Evolutionary conservation across 2,329 filamentous ascomycete species (phyloP).

Genomic region (Drechslerella stenobrocha): DNA sequence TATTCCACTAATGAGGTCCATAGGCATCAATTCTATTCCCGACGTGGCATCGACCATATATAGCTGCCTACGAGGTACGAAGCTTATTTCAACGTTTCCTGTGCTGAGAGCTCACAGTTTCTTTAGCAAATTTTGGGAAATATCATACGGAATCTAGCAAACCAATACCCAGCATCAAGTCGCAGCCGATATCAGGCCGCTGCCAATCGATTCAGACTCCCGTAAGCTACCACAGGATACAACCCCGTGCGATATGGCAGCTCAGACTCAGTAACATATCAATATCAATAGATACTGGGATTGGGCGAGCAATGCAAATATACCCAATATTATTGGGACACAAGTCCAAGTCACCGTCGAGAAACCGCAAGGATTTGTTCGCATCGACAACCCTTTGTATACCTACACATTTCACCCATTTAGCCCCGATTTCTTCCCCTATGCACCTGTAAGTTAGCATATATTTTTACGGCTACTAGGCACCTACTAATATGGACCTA

Average conservation of each 20-base stretch:
- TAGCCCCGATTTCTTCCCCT: constrained; percentile 23
- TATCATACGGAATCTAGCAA: constrained; percentile 31
- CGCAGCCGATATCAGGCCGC: constrained; percentile 33
- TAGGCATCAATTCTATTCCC: constrained; percentile 44
- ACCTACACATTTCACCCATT: constrained; percentile 39
- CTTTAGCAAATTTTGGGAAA: constrained; percentile 41
- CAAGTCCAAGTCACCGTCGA: constrained; percentile 20
- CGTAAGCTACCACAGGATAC: too few relatives aligned
- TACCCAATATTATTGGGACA: constrained; percentile 24
- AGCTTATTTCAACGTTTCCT: neutral
- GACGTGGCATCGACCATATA: constrained; percentile 43
- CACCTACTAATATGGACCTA: neutral
- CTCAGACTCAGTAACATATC: too few relatives aligned
- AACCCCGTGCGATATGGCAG: too few relatives aligned
- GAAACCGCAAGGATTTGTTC: constrained; percentile 42
- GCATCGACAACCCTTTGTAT: constrained; percentile 29
- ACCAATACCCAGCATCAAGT: constrained; percentile 13
- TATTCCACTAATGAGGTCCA: neutral
- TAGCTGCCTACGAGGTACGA: constrained; percentile 35
- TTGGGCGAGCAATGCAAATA: constrained; percentile 35
- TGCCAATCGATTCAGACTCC: constrained; percentile 36
- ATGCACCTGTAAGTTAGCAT: constrained; percentile 16
- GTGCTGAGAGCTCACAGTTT: neutral
- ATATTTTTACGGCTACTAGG: neutral
- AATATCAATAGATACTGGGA: constrained; percentile 48